Base-by-base conservation (phyloP, 129 eudicot genomes). In the Oenanthe sinensis region DNA sequence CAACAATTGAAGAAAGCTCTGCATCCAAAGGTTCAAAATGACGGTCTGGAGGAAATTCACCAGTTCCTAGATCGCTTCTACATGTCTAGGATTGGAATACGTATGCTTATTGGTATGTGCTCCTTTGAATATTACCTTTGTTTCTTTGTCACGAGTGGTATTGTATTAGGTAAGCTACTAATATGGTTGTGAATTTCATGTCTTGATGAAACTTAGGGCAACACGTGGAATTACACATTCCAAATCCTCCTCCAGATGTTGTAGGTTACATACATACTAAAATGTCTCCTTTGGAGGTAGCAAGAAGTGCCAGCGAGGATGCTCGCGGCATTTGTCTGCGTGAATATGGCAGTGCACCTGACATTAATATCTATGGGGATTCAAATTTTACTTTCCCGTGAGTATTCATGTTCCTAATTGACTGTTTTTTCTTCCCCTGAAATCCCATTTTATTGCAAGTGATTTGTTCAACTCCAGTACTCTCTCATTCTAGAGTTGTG, bases 61-160 rank as follows among this genome's bases (percentile, higher is more conserved):
- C 92, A 95, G 86, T 95, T 95, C 81, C 91, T 95, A 5, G 99
- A 95, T 78, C 97, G 99, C 47, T 95, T 95, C 86, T 95, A 95
- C 67, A 88, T 95, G 97, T 90, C 99, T 47, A 90, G 99, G 83
- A 95, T 95, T 75, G 99, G 99, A 26, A 95, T 95, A n/a, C 88
- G 97, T 37, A 95, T 95, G 99, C 96, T 95, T 55, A 91, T 95
- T 75, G 99, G 98, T 95, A 80, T 84, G 90, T 55, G 24, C 74
- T 54, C 63, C 77, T 72, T 28, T 78, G 74, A 37, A 2, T 17
- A 1, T 4, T 77, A 36, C 58, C 17, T 0, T 48, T 33, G 2
- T 19, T 26, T 74, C 52, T 42, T 58, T 60, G 76, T 49, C 19
- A 58, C 54, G 48, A 42, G 63, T 47, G 36, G 45, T 44, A 24